A percentile compares a stretch with the other conserved stretches of the same genome.
These are phyloP conservation scores for Diaporthe ilicicola DNA, from an alignment of 2,329 filamentous ascomycete genomes.

Conservation along the genomic window DNA sequence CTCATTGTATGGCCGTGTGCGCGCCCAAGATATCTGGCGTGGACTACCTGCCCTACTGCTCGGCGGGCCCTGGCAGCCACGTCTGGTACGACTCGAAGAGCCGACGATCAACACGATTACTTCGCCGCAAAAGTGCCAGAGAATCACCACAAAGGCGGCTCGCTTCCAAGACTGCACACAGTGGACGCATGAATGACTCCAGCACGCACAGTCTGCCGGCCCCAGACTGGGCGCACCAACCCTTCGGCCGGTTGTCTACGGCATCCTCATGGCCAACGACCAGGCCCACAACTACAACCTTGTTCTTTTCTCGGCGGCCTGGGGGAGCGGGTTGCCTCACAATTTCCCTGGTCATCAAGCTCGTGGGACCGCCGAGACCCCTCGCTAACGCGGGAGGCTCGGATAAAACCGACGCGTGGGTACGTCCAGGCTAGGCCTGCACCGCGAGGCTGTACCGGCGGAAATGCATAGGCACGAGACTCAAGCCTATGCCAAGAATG, in stretches of 20 bases:
- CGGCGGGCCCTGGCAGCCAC: not conserved
- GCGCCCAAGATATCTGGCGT: not conserved
- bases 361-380: not conserved
- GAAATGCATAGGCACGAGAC: not conserved
- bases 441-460: not conserved
- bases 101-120: not conserved
- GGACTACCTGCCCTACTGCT: not conserved
- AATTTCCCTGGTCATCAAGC: not conserved
- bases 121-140: not conserved
- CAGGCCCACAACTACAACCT: not conserved
- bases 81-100: not conserved
- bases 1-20: too few relatives aligned
- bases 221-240: not conserved
- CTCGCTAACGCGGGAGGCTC: slow-evolving; percentile 13
- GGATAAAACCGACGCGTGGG: not conserved
- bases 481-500: not conserved
- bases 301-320: not conserved
- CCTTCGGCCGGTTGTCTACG: not conserved
- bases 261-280: not conserved
- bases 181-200: not conserved
- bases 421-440: not conserved
- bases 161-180: not conserved
- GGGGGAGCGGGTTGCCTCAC: slow-evolving; percentile 3
- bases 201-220: not conserved
- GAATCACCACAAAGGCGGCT: not conserved